A percentile compares a stretch with the other conserved stretches of the same genome.
These are phyloP conservation scores for Penicillium tannophilum DNA, from an alignment of 495 filamentous ascomycete species.

Conservation along the genomic window DNA sequence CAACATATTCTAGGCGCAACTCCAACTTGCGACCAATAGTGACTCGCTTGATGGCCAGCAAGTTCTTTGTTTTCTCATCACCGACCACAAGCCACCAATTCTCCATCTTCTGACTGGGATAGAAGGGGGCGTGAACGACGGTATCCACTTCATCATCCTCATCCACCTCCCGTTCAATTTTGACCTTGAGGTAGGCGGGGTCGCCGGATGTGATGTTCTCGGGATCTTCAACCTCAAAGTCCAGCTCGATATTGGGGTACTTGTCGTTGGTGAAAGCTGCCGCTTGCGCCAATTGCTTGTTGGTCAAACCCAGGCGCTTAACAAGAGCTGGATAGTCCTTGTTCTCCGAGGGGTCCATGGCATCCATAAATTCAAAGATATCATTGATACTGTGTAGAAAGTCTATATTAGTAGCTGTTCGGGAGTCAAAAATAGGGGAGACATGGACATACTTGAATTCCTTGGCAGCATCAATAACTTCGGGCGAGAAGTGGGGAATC, in stretches of 20 bases:
- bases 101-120: conserved; percentile 90
- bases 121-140: conserved; percentile 94
- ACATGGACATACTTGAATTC: conserved; percentile 67
- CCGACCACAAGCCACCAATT: conserved; percentile 97
- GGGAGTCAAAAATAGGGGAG: background rate
- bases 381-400: conserved; percentile 65
- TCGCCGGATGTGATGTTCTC: conserved; percentile 77
- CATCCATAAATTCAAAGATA: conserved; percentile 97
- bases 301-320: conserved; percentile 74
- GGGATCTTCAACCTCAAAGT: conserved; percentile 81
- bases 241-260: conserved; percentile 90
- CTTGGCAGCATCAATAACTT: conserved; percentile 81
- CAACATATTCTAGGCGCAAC: conserved; percentile 81
- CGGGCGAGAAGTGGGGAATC: conserved; percentile 89
- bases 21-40: conserved; percentile 80
- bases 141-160: conserved; percentile 76
- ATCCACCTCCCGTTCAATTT: conserved; percentile 82
- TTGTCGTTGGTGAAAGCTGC: conserved; percentile 95
- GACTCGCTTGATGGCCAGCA: conserved; percentile 92
- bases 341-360: conserved; percentile 94
- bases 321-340: conserved; percentile 73
- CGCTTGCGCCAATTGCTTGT: conserved; percentile 82
- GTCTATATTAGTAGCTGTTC: conserved; percentile 37
- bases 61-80: conserved; percentile 77
- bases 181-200: conserved; percentile 82